phyloP scores from a whole-genome alignment of 1,284 basidiomycete species.

The Xerocomus amazonicus region DNA sequence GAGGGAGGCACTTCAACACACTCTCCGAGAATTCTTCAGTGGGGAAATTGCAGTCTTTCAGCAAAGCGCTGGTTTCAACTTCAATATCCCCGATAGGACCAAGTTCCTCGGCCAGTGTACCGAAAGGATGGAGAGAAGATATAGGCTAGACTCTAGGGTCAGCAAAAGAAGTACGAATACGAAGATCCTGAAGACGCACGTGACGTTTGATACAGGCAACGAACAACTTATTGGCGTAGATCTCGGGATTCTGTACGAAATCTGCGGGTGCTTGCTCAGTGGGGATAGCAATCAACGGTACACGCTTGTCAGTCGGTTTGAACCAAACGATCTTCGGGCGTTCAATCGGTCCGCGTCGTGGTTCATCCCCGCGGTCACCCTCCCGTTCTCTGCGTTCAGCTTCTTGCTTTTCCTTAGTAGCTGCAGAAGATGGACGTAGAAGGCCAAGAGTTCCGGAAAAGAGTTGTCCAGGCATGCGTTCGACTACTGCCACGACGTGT shows the following conservation, averaged over 20 bases:
- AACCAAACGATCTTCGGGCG: conserved; percentile 99
- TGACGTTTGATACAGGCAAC: conserved; percentile 99
- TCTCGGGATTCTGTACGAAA: conserved; percentile 93
- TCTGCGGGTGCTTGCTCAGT: conserved; percentile 97
- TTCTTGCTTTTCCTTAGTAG: conserved; percentile 99
- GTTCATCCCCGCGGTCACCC: conserved; percentile 83
- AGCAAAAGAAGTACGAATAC: conserved; percentile 1
- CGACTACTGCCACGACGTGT: conserved; percentile 98
- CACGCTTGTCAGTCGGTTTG: conserved; percentile 99
- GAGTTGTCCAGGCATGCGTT: conserved; percentile 97
- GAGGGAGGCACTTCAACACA: conserved; percentile 94
- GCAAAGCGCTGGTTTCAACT: conserved; percentile 93
- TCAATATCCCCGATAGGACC: conserved; percentile 98
- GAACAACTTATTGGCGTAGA: conserved; percentile 88
- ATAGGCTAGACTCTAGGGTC: conserved; percentile 56
- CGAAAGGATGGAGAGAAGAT: conserved; percentile 98
- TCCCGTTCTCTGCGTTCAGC: conserved; percentile 96
- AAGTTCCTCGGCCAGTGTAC: conserved; percentile 95
- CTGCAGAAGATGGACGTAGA: conserved; percentile 93
- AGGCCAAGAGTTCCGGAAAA: conserved; percentile 97
- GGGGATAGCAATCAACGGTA: conserved; percentile 98
- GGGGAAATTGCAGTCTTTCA: conserved; percentile 98
- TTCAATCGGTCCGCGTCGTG: conserved; percentile 71
- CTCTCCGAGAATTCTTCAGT: conserved; percentile 91
- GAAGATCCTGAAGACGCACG: conserved; percentile 41